phyloP scores from a whole-genome alignment of 31 red algal genomes.

The Asparagopsis taxiformis region DNA sequence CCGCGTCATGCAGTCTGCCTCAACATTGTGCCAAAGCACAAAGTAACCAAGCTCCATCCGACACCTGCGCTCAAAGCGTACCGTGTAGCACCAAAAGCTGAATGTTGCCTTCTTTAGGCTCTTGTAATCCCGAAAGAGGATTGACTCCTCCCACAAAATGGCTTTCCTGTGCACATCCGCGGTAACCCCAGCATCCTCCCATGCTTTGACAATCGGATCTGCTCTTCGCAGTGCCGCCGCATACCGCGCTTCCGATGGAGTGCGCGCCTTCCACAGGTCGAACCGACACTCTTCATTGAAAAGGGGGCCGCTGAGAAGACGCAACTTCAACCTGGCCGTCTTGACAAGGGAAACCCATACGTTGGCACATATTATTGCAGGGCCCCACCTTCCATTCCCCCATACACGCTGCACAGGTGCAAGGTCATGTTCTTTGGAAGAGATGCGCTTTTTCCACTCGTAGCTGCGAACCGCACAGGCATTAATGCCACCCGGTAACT shows the following conservation, averaged over 20 bases:
- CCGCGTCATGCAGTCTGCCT: not conserved
- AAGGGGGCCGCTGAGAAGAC: not conserved
- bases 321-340: not conserved
- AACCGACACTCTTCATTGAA: not conserved
- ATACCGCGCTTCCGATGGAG: not conserved
- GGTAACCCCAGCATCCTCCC: not conserved
- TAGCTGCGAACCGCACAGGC: not conserved
- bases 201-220: constrained; percentile 3
- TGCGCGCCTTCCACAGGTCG: not conserved
- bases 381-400: not conserved
- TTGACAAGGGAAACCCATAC: not conserved
- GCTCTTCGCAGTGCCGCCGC: not conserved
- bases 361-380: not conserved
- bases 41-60: not conserved
- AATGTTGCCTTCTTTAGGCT: not conserved
- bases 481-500: not conserved
- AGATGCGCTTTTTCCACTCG: not conserved
- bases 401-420: not conserved
- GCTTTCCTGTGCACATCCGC: not conserved
- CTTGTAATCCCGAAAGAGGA: not conserved
- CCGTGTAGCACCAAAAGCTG: not conserved
- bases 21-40: not conserved
- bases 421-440: not conserved
- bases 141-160: not conserved
- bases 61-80: not conserved